These are phyloP conservation scores for Hyaloscypha bicolor DNA, from an alignment of 495 filamentous ascomycete species.

Conservation along the genomic window DNA sequence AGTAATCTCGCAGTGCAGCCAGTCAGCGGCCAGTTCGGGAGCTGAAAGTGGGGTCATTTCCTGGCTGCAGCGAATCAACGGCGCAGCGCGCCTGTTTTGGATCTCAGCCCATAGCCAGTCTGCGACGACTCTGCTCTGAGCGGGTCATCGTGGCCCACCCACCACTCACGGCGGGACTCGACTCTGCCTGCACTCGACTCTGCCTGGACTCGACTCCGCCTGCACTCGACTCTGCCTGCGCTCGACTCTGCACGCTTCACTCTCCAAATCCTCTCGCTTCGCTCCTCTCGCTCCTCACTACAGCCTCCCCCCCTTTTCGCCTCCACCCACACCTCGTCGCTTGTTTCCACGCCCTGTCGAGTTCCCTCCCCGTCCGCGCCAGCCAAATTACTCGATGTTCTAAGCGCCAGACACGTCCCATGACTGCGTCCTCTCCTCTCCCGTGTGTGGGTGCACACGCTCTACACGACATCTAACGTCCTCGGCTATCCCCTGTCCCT, in stretches of 20 bases:
- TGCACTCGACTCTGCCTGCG: too few relatives aligned
- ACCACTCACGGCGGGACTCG: background rate
- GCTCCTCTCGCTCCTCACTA: background rate
- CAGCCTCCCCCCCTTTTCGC: background rate
- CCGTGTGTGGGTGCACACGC: conserved; percentile 22
- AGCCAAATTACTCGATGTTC: background rate
- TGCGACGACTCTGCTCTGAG: too few relatives aligned
- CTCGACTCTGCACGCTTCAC: background rate
- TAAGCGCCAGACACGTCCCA: conserved; percentile 5
- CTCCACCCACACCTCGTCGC: conserved; percentile 2
- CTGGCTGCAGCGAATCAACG: background rate
- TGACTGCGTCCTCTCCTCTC: background rate
- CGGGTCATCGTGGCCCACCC: background rate
- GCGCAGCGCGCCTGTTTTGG: background rate
- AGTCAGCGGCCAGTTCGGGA: background rate
- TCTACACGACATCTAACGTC: conserved; percentile 8
- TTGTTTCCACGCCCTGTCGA: background rate
- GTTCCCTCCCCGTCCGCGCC: background rate
- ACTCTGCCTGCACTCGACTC: too few relatives aligned
- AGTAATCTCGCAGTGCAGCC: conserved; percentile 1
- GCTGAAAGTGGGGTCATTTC: background rate
- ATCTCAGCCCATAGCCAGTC: too few relatives aligned
- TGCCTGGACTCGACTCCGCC: too few relatives aligned
- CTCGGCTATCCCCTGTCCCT: background rate
- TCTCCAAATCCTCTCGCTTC: background rate